Evolutionary conservation across 2,329 filamentous ascomycete genomes (phyloP).

Genomic region (Penicillium sp.): DNA sequence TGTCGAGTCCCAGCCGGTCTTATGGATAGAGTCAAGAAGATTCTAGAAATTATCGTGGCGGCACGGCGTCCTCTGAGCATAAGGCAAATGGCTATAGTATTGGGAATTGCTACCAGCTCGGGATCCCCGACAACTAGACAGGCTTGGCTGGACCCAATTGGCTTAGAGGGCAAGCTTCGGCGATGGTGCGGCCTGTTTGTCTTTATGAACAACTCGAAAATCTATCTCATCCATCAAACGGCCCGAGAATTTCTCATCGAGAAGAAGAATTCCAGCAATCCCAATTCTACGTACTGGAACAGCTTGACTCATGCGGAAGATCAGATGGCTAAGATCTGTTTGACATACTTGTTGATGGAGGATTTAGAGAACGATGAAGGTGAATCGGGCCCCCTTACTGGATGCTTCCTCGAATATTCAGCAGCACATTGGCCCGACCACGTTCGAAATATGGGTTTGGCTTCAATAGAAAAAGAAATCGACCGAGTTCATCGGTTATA

Average conservation of each 20-base stretch:
- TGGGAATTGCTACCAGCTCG: slow-evolving; percentile 3
- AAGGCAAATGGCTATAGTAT: slow-evolving; percentile 11
- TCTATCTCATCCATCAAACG: too few species aligned
- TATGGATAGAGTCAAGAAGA: slow-evolving; percentile 2
- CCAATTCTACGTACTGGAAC: neutral
- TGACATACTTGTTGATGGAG: slow-evolving; percentile 12
- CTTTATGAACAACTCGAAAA: slow-evolving; percentile 11
- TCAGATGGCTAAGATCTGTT: slow-evolving; percentile 9
- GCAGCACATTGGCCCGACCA: slow-evolving; percentile 12
- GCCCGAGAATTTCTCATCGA: slow-evolving; percentile 12
- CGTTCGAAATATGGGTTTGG: neutral
- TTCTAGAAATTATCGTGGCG: slow-evolving; percentile 13
- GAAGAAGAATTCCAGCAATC: neutral
- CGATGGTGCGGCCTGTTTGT: slow-evolving; percentile 14
- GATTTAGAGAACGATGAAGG: slow-evolving; percentile 5
- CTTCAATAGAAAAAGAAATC: neutral
- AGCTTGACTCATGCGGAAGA: slow-evolving; percentile 2
- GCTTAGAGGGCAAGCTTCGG: neutral
- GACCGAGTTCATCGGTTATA: slow-evolving; percentile 5
- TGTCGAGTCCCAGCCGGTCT: slow-evolving; percentile 3
- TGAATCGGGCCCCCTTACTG: neutral
- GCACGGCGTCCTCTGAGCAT: slow-evolving; percentile 12
- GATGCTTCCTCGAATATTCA: slow-evolving; percentile 8
- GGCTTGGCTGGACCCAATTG: slow-evolving; percentile 1
- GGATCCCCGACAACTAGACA: neutral